Evolutionary conservation across 23 red algal species (phyloP).

Genomic region (Gracilaria caudata): DNA sequence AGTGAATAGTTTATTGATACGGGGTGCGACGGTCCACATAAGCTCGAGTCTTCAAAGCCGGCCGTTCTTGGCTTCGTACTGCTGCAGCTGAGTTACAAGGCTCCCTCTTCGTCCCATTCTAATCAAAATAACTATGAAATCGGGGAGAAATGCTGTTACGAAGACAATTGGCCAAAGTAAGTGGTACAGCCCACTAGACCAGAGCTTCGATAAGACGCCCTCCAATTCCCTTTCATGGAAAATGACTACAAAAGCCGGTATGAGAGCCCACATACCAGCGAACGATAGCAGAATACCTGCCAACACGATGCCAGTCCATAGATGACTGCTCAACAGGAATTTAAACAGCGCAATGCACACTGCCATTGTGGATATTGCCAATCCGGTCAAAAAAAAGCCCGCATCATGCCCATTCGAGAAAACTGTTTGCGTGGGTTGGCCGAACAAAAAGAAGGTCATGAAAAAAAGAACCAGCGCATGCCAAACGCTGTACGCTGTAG

Average conservation of each 20-base stretch:
- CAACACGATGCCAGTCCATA: constrained; percentile 47
- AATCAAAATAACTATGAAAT: constrained; percentile 60
- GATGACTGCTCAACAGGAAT: constrained; percentile 72
- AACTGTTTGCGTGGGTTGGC: constrained; percentile 18
- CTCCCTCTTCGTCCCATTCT: constrained; percentile 40
- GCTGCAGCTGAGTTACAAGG: constrained; percentile 57
- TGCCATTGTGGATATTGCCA: constrained; percentile 52
- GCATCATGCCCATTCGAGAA: constrained; percentile 63
- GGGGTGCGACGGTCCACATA: no score
- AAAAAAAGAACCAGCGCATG: constrained; percentile 73
- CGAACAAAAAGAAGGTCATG: constrained; percentile 51
- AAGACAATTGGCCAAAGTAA: constrained; percentile 69
- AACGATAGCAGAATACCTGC: constrained; percentile 48
- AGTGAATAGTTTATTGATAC: no score
- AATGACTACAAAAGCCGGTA: constrained; percentile 30
- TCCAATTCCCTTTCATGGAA: constrained; percentile 51
- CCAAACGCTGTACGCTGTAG: constrained; percentile 74
- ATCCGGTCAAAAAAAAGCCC: constrained; percentile 50
- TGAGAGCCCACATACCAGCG: constrained; percentile 44
- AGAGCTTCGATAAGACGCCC: constrained; percentile 57
- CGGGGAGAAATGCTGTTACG: constrained; percentile 42
- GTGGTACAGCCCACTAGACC: constrained; percentile 43
- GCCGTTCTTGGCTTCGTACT: constrained; percentile 17
- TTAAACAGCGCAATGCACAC: constrained; percentile 66
- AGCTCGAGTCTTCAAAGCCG: not conserved